Percentiles rank a stretch among this genome's conserved stretches.
phyloP scores from a whole-genome alignment of 768 basidiomycete species.

The Cystobasidium tubakii region DNA sequence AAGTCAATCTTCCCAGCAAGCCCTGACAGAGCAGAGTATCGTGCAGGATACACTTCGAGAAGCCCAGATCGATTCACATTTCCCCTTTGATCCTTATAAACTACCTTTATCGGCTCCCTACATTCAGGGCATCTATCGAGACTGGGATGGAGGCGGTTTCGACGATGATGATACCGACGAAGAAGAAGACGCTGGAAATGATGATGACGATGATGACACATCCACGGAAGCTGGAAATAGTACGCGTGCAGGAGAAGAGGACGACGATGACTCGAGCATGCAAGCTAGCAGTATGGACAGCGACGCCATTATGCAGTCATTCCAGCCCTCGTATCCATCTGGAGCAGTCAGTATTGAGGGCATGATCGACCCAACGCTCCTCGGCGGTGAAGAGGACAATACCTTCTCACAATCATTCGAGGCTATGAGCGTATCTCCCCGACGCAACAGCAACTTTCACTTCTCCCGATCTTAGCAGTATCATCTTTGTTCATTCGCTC shows the following conservation, averaged over 20 bases:
- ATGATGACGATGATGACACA: background rate
- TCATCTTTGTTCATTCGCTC: background rate
- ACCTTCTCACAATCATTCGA: conserved; percentile 40
- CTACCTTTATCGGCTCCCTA: conserved; percentile 70
- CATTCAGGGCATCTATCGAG: conserved; percentile 77
- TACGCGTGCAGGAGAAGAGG: background rate
- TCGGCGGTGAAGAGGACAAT: conserved; percentile 5
- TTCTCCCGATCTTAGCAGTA: background rate
- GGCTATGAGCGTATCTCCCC: conserved; percentile 40
- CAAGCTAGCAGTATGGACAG: conserved; percentile 17
- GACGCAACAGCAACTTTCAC: background rate
- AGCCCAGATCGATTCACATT: conserved; percentile 70
- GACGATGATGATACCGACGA: conserved; percentile 53
- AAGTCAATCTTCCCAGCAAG: conserved; percentile 20
- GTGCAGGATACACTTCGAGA: conserved; percentile 29
- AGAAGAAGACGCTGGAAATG: conserved; percentile 43
- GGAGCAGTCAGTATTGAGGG: conserved; percentile 6
- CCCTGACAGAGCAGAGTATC: conserved; percentile 39
- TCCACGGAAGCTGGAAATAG: conserved; percentile 10
- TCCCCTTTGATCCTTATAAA: conserved; percentile 96
- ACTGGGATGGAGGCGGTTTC: conserved; percentile 78
- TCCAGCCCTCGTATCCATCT: background rate
- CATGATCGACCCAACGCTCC: conserved; percentile 22
- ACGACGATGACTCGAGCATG: conserved; percentile 4
- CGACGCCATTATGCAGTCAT: background rate